Percentiles rank a stretch among this genome's conserved stretches.
Evolutionary conservation across 805 yeast genomes (phyloP).

Genomic region (Nakazawaea laoshanensis): DNA sequence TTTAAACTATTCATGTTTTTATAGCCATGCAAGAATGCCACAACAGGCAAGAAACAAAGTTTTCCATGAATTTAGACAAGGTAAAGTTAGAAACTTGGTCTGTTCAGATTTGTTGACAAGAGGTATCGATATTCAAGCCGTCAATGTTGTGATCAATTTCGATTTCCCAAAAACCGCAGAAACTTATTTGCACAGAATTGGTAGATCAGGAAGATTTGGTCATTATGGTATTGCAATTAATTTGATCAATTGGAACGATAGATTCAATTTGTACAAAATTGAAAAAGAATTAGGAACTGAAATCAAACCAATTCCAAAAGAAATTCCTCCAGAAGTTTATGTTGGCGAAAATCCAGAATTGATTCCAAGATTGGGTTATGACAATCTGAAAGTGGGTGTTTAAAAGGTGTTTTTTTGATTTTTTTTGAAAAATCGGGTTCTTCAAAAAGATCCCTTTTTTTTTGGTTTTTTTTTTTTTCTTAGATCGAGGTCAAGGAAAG

Average conservation of each 20-base stretch:
- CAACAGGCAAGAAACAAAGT: constrained; percentile 96
- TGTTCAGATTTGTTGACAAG: constrained; percentile 95
- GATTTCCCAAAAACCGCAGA: constrained; percentile 98
- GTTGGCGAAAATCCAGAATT: constrained; percentile 72
- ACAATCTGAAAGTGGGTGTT: constrained; percentile 47
- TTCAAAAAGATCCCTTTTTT: neutral
- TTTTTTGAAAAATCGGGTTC: no score
- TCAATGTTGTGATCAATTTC: constrained; percentile 93
- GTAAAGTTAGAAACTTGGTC: constrained; percentile 93
- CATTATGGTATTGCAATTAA: constrained; percentile 97
- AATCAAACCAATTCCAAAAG: constrained; percentile 93
- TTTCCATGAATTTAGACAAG: constrained; percentile 97
- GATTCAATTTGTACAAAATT: constrained; percentile 86
- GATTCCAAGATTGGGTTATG: constrained; percentile 84
- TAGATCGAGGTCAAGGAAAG: neutral
- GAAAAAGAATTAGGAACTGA: constrained; percentile 98
- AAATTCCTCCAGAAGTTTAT: constrained; percentile 80
- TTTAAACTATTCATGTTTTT: constrained; percentile 92
- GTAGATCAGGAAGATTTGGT: constrained; percentile 98
- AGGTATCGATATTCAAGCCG: constrained; percentile 99
- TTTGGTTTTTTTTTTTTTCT: neutral
- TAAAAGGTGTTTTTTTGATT: no score
- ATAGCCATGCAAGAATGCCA: constrained; percentile 96
- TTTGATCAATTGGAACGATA: constrained; percentile 93
- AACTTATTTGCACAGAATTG: constrained; percentile 95